Evolutionary conservation across 2,329 filamentous ascomycete species (phyloP).

Genomic region (Endocalyx cinctus): DNA sequence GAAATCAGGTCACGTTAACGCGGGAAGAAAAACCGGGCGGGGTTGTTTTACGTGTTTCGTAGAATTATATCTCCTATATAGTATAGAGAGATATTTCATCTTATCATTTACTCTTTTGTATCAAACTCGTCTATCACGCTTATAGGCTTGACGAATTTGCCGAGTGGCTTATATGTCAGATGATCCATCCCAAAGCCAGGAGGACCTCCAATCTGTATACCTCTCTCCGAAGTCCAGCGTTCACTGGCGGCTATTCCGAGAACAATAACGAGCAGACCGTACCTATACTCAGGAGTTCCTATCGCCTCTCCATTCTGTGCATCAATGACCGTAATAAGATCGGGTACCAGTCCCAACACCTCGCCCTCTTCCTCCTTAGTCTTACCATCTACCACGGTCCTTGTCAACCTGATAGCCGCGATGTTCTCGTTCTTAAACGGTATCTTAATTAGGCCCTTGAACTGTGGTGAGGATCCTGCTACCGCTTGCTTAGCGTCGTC

Average conservation of each 20-base stretch:
- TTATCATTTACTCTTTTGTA: slow-evolving; percentile 8
- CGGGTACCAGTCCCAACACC: slow-evolving; percentile 50
- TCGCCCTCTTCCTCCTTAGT: slow-evolving; percentile 30
- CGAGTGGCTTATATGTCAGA: slow-evolving; percentile 42
- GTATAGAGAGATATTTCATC: neutral
- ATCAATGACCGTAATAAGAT: slow-evolving; percentile 52
- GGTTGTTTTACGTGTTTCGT: too few species aligned
- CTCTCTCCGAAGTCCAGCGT: slow-evolving; percentile 41
- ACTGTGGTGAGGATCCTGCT: slow-evolving; percentile 16
- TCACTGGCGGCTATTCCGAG: slow-evolving; percentile 42
- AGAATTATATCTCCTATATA: too few species aligned
- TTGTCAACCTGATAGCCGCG: slow-evolving; percentile 40
- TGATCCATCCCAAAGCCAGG: slow-evolving; percentile 44
- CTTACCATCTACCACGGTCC: slow-evolving; percentile 24
- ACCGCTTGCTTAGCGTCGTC: slow-evolving; percentile 12
- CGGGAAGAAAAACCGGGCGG: too few species aligned
- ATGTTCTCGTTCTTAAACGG: slow-evolving; percentile 75
- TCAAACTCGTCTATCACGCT: slow-evolving; percentile 51
- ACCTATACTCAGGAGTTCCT: slow-evolving; percentile 53
- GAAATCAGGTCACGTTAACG: too few species aligned
- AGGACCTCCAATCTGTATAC: slow-evolving; percentile 46
- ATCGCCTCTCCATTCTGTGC: slow-evolving; percentile 52
- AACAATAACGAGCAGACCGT: slow-evolving; percentile 46
- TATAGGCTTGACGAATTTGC: slow-evolving; percentile 42
- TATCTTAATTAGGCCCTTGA: slow-evolving; percentile 52